Evolutionary conservation across 495 filamentous ascomycete species (phyloP).

Genomic region (Lophium mytilinum): DNA sequence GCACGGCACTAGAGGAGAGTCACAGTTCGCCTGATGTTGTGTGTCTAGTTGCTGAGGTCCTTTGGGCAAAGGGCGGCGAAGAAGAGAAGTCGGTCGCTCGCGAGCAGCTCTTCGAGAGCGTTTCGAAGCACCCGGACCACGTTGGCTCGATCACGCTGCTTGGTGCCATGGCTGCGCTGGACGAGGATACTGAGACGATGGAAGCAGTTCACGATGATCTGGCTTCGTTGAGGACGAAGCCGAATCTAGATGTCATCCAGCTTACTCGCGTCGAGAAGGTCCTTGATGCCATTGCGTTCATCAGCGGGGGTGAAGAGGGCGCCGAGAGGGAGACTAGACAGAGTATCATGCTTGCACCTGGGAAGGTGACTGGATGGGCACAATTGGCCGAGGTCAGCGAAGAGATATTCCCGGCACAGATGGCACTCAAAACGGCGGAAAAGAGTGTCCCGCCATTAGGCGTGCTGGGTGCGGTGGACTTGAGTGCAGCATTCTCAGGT

Average conservation of each 20-base stretch:
- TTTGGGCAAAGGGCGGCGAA: constrained; percentile 82
- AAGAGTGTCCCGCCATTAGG: constrained; percentile 64
- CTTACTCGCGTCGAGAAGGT: constrained; percentile 49
- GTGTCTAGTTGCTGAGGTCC: constrained; percentile 78
- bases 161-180: constrained; percentile 73
- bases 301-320: constrained; percentile 28
- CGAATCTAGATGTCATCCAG: constrained; percentile 43
- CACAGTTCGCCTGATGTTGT: constrained; percentile 72
- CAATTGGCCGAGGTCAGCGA: constrained; percentile 48
- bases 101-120: constrained; percentile 68
- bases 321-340: constrained; percentile 29
- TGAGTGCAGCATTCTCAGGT: constrained; percentile 70
- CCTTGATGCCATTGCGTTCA: constrained; percentile 46
- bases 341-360: constrained; percentile 67
- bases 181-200: constrained; percentile 65
- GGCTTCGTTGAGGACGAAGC: constrained; percentile 55
- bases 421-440: constrained; percentile 72
- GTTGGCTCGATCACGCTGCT: constrained; percentile 69
- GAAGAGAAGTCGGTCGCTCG: constrained; percentile 66
- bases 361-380: constrained; percentile 68
- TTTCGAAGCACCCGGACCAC: constrained; percentile 65
- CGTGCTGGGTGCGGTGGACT: constrained; percentile 54
- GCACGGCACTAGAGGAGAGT: constrained; percentile 71
- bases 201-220: constrained; percentile 78
- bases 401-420: constrained; percentile 57